A percentile compares a stretch with the other conserved stretches of the same genome.
These are phyloP conservation scores for Juglanconis oblonga DNA, from an alignment of 2,329 filamentous ascomycete species.

Conservation along the genomic window DNA sequence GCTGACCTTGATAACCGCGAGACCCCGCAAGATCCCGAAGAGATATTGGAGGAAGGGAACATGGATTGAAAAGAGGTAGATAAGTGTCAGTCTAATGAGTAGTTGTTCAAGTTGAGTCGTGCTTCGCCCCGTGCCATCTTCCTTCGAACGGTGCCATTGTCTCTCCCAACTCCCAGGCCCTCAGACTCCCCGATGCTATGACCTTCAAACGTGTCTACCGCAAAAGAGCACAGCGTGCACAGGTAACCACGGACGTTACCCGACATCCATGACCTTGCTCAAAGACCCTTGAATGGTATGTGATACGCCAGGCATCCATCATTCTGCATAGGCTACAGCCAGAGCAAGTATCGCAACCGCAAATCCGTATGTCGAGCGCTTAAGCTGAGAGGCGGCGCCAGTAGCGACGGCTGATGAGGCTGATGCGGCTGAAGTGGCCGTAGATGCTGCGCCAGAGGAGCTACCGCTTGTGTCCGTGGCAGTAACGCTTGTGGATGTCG, in stretches of 20 bases:
- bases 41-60: not conserved
- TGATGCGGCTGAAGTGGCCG: not conserved
- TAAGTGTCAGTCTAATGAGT: not conserved
- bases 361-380: not conserved
- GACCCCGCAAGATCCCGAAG: not conserved
- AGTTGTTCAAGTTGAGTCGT: not conserved
- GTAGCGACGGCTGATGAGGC: no score
- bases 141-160: not conserved
- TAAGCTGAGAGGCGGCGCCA: not conserved
- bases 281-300: not conserved
- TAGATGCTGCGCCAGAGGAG: not conserved
- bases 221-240: no score
- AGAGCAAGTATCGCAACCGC: not conserved
- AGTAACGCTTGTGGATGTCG: not conserved
- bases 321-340: no score
- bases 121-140: not conserved
- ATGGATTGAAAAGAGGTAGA: not conserved
- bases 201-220: no score
- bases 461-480: not conserved
- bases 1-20: not conserved
- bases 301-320: not conserved
- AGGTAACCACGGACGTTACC: no score
- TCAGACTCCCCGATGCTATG: no score
- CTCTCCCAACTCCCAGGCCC: no score
- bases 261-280: not conserved